Evolutionary conservation across 2,329 filamentous ascomycete genomes (phyloP), one percentile per base, ranked within the genome.

Genomic region (Passalora sequoiae): DNA sequence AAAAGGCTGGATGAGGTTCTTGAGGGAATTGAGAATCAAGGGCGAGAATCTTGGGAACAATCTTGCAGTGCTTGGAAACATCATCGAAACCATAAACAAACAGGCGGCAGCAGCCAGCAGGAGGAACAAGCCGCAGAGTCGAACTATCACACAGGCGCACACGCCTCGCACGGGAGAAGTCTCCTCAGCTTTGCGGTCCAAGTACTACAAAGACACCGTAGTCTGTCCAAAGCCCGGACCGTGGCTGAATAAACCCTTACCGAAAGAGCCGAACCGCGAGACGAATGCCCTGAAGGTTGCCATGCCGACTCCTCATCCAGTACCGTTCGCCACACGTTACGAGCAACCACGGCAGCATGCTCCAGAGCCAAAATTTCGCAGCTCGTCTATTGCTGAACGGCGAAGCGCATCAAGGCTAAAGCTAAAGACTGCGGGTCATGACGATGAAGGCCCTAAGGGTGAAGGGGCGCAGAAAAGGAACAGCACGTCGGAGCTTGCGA

Each of bases 1-100:
- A 6, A 85, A 94, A 51, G 89, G 89, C 31, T 97, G 91, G 91
- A 79, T 83, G 45, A 80, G 82, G 44, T 88, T 88, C 5, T 83
- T 95, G 58, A 75, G 81, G 41, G 83, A 84, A 42, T 73, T 96
- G 46, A 82, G 88, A 60, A 76, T 77, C 16, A 87, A 84, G 59
- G 82, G 83, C 10, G 78, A 83, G 49, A 75, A 78, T 32, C 71
- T 96, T 19, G 84, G 83, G 22, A 75, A 79, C 5, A 72, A 83
- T 21, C 74, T 95, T 29, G 76, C 80, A 28, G 80, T 84, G 63
- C 76, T 96, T 15, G 81, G 80, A 51, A 81, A 78, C 40, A 85
- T 92, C 54, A 82, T 94, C 41, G 78, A 81, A 12, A 87, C 95
- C 63, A 94, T 96, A 75, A 83, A 94, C 62, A 82, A 81, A 62